phyloP scores from a whole-genome alignment of 805 yeast genomes.

The Pichia phayaonensis region DNA sequence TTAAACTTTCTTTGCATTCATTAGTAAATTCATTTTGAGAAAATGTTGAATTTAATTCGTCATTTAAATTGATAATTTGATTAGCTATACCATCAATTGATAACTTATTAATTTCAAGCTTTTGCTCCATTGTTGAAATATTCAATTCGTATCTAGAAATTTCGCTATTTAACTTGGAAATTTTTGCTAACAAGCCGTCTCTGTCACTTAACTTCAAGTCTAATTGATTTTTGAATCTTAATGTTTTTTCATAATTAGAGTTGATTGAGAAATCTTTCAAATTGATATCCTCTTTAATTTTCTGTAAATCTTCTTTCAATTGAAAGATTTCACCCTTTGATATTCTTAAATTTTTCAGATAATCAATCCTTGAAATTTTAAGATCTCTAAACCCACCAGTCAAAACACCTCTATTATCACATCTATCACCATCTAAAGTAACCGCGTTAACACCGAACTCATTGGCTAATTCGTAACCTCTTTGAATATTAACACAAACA shows the following conservation, averaged over 20 bases:
- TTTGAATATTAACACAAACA: slow-evolving; percentile 61
- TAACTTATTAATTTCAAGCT: slow-evolving; percentile 28
- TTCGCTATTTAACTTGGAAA: slow-evolving; percentile 36
- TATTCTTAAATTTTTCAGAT: slow-evolving; percentile 47
- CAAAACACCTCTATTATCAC: slow-evolving; percentile 74
- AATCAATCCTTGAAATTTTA: slow-evolving; percentile 61
- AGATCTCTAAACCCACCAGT: slow-evolving; percentile 83
- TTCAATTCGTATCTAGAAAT: slow-evolving; percentile 39
- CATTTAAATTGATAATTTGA: slow-evolving; percentile 35
- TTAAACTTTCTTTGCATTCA: slow-evolving; percentile 40
- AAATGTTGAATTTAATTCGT: slow-evolving; percentile 50
- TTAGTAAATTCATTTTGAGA: slow-evolving; percentile 38
- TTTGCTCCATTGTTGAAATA: slow-evolving; percentile 27
- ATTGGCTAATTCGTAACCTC: slow-evolving; percentile 62
- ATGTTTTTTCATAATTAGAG: slow-evolving; percentile 37
- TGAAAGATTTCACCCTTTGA: slow-evolving; percentile 43
- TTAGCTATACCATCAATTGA: slow-evolving; percentile 30
- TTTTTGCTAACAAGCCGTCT: slow-evolving; percentile 37
- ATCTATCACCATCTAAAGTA: slow-evolving; percentile 88
- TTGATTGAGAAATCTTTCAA: slow-evolving; percentile 47
- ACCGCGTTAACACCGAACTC: slow-evolving; percentile 61
- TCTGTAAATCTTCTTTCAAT: slow-evolving; percentile 32
- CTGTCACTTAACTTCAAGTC: slow-evolving; percentile 37
- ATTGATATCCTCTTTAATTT: slow-evolving; percentile 32
- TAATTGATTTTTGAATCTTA: slow-evolving; percentile 28